Evolutionary conservation across 805 yeast species (phyloP), one percentile per base, ranked within the genome.

Genomic region (Hagleromyces aurorensis): DNA sequence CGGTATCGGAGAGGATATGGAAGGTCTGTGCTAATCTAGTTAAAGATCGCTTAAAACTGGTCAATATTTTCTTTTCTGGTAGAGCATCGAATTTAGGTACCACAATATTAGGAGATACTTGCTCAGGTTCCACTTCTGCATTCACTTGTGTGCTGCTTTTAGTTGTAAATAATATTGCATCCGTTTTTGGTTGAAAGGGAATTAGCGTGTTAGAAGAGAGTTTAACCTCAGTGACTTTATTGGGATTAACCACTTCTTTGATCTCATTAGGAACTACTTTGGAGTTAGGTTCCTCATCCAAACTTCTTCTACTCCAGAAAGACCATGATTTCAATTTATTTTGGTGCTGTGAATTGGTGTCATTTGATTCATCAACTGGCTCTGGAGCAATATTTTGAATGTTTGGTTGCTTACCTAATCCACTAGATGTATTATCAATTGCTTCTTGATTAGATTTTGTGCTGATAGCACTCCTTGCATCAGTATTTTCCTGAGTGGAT

Each of bases 71-170:
- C 19, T 37, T 38, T 16, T 38, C 32, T 1, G 61, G 61, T 13
- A 55, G 23, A 6, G 49, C 35, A 7, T 54, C 52, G 29, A 55
- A 51, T 22, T 31, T 29, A 3, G 61, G 61, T 3, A 51, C 54
- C 6, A 55, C 43, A 16, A 54, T 43, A 29, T 55, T 55, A 1
- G 50, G 50, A 13, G 32, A 34, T n/a, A n/a, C n/a, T n/a, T n/a
- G n/a, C n/a, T n/a, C n/a, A n/a, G n/a, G n/a, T 24, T 38, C 46
- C n/a, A 31, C 35, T 12, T 41, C 47, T 10, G 28, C 30, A 13
- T 24, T 27, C 1, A 37, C 29, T 8, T 38, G 39, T 12, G 41
- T 35, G 16, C 34, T 37, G 6, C 41, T 27, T 23, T 36, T 38
- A 16, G 43, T 41, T 28, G 41, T 42, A 32, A 34, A 38, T 17